Evolutionary conservation across 2,329 filamentous ascomycete genomes (phyloP), one percentile per base, ranked within the genome.

Genomic region (Ophiostoma sp.): DNA sequence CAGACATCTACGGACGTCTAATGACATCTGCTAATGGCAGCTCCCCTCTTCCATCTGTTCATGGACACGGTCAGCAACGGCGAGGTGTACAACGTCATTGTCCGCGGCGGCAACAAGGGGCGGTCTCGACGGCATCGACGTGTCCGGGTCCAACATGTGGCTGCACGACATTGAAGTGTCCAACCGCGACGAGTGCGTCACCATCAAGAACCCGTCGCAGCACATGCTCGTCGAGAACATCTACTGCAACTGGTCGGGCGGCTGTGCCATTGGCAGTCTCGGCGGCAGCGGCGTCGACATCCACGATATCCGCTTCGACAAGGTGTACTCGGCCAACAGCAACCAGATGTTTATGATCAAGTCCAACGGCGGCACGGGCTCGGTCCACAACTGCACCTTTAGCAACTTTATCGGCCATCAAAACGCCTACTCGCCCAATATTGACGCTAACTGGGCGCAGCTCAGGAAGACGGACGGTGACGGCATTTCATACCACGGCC

Each of bases 261-360:
- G 84, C 66, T 86, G 84, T 73, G 85, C 83, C 13, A 84, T 89
- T 74, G 86, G 86, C 52, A 86, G 84, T 4, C 79, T 89, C 1
- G 65, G 64, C 7, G 76, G 44, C 44, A 48, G 78, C 15, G 80
- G 81, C 70, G 78, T 23, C 70, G 79, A 83, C 71, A 83, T 87
- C 75, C 82, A 81, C 54, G 78, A 85, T 71, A 80, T 88, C 71
- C 76, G 78, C 36, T 88, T 87, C 78, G 78, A 79, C 74, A 86
- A 87, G 75, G 76, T 88, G 72, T 88, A 88, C 79, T 87, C 85
- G 36, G 82, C 80, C 78, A 79, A 81, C n/a, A 84, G 83, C 11
- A 88, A 88, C 79, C 84, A 88, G 75, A 87, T 88, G 85, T 82
- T 83, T 77, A 86, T 87, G 84, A 83, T 88, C 79, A 89, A 88